Evolutionary conservation across 2,329 filamentous ascomycete species (phyloP).

Genomic region (Lachnellula subtilissima): DNA sequence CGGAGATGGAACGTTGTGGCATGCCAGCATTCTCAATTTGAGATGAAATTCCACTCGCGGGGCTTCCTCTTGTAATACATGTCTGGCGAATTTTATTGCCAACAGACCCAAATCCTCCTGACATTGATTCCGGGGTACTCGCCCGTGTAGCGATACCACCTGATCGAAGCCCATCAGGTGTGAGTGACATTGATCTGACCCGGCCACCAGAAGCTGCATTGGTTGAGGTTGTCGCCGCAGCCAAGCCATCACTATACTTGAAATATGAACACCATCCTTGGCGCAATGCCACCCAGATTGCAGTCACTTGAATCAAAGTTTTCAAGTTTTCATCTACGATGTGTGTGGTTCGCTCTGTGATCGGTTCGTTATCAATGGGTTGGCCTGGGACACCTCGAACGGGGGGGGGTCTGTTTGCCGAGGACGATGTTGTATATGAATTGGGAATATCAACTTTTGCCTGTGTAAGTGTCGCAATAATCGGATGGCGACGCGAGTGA

Average conservation of each 20-base stretch:
- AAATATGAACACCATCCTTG: conserved; percentile 40
- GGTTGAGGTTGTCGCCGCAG: conserved; percentile 5
- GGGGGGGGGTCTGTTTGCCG: conserved; percentile 42
- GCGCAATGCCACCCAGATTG: conserved; percentile 47
- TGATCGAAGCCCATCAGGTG: conserved; percentile 19
- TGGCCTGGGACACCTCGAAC: conserved; percentile 6
- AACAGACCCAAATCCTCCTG: conserved; percentile 14
- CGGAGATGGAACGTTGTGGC: conserved; percentile 42
- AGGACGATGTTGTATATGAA: conserved; percentile 54
- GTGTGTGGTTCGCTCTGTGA: conserved; percentile 32
- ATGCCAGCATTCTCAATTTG: conserved; percentile 12
- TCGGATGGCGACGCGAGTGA: conserved; percentile 63
- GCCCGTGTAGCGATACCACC: conserved; percentile 10
- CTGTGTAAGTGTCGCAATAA: conserved; percentile 64
- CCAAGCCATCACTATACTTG: conserved; percentile 30
- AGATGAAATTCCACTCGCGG: conserved; percentile 11
- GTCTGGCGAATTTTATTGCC: conserved; percentile 21
- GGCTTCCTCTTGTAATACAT: conserved; percentile 12
- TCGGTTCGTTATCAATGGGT: conserved; percentile 19
- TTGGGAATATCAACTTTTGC: conserved; percentile 65
- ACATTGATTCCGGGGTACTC: conserved; percentile 23
- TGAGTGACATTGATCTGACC: conserved; percentile 24
- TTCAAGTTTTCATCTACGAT: conserved; percentile 42
- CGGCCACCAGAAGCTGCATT: conserved; percentile 10
- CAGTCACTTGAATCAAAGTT: conserved; percentile 47